These are phyloP conservation scores for Podila verticillata DNA, from an alignment of 192 early-diverging fungal species.

Conservation along the genomic window DNA sequence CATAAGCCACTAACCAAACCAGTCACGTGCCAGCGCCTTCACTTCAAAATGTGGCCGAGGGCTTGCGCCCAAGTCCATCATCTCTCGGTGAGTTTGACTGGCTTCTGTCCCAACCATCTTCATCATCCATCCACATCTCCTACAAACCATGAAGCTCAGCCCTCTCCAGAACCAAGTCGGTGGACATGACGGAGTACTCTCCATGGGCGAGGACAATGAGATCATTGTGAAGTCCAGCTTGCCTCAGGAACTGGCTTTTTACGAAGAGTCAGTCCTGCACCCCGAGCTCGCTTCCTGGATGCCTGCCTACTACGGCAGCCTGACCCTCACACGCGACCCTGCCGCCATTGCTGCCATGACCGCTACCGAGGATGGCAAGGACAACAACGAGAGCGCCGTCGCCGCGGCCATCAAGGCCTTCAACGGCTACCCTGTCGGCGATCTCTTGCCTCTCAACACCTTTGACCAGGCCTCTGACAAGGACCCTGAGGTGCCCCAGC, in stretches of 20 bases:
- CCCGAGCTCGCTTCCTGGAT: slow-evolving; percentile 68
- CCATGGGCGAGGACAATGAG: slow-evolving; percentile 63
- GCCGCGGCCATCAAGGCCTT: slow-evolving; percentile 33
- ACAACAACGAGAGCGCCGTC: background rate
- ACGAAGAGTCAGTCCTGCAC: slow-evolving; percentile 63
- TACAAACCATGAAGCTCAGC: slow-evolving; percentile 33
- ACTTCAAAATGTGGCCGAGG: no score
- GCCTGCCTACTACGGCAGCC: slow-evolving; percentile 74
- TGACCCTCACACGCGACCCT: slow-evolving; percentile 22
- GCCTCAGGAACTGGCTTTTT: slow-evolving; percentile 76
- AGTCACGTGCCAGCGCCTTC: background rate
- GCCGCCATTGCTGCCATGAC: background rate
- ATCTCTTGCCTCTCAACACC: slow-evolving; percentile 16
- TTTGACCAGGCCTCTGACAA: slow-evolving; percentile 10
- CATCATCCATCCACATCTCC: background rate
- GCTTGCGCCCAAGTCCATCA: no score
- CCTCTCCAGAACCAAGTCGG: slow-evolving; percentile 80
- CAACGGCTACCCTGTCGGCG: slow-evolving; percentile 25
- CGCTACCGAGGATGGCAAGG: background rate
- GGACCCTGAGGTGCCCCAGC: slow-evolving; percentile 12
- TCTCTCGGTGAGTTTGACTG: no score
- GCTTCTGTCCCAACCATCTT: no score
- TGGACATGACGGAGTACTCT: slow-evolving; percentile 78
- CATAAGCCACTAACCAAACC: background rate
- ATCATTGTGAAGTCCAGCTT: slow-evolving; percentile 78